Evolutionary conservation across 1,139 yeast genomes (phyloP).

Genomic region (Suhomyces bolitotheri): DNA sequence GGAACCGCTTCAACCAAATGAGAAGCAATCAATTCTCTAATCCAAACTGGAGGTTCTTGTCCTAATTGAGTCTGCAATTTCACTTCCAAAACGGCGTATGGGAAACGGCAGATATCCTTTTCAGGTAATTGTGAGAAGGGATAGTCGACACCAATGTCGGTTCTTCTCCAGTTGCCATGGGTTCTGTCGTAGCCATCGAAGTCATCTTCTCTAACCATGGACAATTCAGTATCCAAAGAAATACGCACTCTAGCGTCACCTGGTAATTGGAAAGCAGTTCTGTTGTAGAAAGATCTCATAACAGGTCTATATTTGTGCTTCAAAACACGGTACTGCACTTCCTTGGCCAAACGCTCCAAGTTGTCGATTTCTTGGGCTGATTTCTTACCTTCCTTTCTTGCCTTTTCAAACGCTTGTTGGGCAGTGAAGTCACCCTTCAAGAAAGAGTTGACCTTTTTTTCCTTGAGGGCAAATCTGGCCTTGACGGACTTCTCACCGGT

Average conservation of each 20-base stretch:
- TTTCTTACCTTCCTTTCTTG: slow-evolving; percentile 90
- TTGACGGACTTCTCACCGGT: slow-evolving; percentile 98
- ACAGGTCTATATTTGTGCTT: slow-evolving; percentile 89
- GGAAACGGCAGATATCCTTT: slow-evolving; percentile 85
- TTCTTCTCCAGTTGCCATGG: slow-evolving; percentile 93
- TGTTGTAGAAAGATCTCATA: slow-evolving; percentile 90
- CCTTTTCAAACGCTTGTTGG: slow-evolving; percentile 85
- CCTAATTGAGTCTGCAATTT: slow-evolving; percentile 96
- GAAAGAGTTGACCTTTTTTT: slow-evolving; percentile 83
- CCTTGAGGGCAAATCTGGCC: slow-evolving; percentile 91
- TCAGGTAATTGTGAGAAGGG: slow-evolving; percentile 87
- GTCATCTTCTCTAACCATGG: slow-evolving; percentile 96
- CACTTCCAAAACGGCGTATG: slow-evolving; percentile 96
- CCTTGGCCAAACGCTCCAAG: slow-evolving; percentile 87
- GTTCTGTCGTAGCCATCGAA: slow-evolving; percentile 93
- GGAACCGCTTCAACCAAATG: slow-evolving; percentile 98
- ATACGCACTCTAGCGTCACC: slow-evolving; percentile 99
- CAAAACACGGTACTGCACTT: slow-evolving; percentile 85
- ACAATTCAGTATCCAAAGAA: slow-evolving; percentile 90
- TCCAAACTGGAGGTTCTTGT: slow-evolving; percentile 98
- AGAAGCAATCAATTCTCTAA: slow-evolving; percentile 83
- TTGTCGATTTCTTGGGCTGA: slow-evolving; percentile 84
- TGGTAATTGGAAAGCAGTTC: slow-evolving; percentile 98
- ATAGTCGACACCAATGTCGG: slow-evolving; percentile 96
- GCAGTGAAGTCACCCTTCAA: slow-evolving; percentile 84